These are phyloP conservation scores for Solanum hybrid DNA, from an alignment of 305 asterid genomes.

Conservation along the genomic window DNA sequence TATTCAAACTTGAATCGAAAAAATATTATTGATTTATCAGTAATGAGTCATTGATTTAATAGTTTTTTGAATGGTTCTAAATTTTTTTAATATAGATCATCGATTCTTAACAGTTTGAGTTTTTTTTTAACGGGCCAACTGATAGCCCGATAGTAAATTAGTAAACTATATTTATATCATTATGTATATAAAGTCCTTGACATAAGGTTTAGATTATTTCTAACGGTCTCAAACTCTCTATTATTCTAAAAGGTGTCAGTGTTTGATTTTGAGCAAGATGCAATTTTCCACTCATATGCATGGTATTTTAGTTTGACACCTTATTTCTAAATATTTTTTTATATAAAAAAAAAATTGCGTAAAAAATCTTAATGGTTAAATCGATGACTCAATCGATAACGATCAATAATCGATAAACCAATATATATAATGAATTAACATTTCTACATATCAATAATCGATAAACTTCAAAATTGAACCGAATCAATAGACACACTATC, in stretches of 20 bases:
- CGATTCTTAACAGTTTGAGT: not conserved
- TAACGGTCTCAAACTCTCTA: not conserved
- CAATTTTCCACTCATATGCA: not conserved
- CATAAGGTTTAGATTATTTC: not conserved
- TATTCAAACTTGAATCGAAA: too few relatives aligned
- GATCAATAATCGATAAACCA: not conserved
- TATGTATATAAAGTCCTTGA: too few relatives aligned
- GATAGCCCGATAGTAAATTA: not conserved
- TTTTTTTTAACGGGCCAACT: too few relatives aligned
- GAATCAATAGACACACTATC: not conserved
- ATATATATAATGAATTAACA: too few relatives aligned
- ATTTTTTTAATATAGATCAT: too few relatives aligned
- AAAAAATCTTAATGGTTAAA: too few relatives aligned
- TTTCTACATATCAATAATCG: too few relatives aligned
- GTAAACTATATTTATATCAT: too few relatives aligned
- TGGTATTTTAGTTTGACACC: not conserved
- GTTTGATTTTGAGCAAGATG: not conserved
- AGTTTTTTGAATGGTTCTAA: too few relatives aligned
- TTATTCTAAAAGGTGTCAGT: not conserved
- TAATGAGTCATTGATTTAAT: not conserved
- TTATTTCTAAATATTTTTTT: not conserved
- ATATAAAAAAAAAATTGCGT: rapidly evolving
- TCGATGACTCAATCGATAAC: too few relatives aligned
- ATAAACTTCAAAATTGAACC: not conserved
- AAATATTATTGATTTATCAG: not conserved